Conservation (phyloP, 2,329 filamentous ascomycete genomes). For the Fusarium kyushuense region DNA sequence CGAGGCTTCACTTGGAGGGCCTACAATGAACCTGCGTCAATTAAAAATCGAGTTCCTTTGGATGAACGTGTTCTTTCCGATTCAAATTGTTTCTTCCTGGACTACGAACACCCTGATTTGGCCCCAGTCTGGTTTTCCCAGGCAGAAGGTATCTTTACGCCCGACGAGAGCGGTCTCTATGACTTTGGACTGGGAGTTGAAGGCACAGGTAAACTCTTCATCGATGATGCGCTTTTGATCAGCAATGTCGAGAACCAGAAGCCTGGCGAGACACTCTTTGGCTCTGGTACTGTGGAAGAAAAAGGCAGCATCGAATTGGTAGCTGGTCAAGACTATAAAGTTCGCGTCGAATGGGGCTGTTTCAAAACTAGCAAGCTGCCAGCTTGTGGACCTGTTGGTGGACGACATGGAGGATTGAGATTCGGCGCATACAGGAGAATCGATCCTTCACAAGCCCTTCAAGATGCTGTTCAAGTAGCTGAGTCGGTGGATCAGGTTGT, state of each 20-base stretch:
- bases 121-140: not conserved
- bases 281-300: not conserved
- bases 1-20: not conserved
- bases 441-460: not conserved
- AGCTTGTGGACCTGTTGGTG: not conserved
- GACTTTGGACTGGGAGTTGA: not conserved
- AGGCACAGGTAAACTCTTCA: not conserved
- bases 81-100: not conserved
- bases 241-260: not conserved
- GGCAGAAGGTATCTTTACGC: not conserved
- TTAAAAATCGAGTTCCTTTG: not conserved
- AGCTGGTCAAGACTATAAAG: not conserved
- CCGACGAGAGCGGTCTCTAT: not conserved
- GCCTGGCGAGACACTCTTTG: not conserved
- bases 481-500: not conserved
- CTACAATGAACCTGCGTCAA: not conserved
- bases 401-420: not conserved
- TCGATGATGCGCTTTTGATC: not conserved
- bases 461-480: not conserved
- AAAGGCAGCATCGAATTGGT: not conserved
- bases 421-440: not conserved
- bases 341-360: not conserved
- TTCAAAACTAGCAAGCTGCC: not conserved
- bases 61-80: not conserved
- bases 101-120: not conserved